Percentiles rank a stretch among this genome's conserved stretches.
phyloP scores from a whole-genome alignment of 306 rosid genomes.

The Cicer arietinum region DNA sequence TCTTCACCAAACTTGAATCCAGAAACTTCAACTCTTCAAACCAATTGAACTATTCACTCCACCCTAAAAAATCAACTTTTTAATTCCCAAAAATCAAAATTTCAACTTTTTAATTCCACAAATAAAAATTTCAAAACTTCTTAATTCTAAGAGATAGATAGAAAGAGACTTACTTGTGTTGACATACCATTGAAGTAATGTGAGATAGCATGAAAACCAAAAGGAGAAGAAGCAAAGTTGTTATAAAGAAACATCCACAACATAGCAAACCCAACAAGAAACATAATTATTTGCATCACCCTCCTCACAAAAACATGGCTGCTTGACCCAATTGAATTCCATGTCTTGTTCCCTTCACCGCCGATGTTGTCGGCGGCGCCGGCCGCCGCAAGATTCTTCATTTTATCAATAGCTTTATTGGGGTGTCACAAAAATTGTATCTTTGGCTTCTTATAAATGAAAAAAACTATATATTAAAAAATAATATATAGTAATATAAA shows the following conservation, averaged over 20 bases:
- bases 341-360: constrained; percentile 1
- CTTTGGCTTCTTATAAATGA: constrained; percentile 1
- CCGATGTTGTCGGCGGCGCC: constrained; percentile 1
- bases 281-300: not conserved
- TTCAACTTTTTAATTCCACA: not conserved
- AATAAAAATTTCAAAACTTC: not conserved
- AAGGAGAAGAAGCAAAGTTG: constrained; percentile 46
- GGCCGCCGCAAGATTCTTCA: constrained; percentile 43
- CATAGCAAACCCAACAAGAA: constrained; percentile 48
- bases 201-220: constrained; percentile 46
- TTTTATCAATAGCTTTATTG: constrained; percentile 19
- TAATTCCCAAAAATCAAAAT: not conserved
- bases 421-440: constrained; percentile 4
- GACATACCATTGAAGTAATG: constrained; percentile 38
- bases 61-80: too few species aligned
- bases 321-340: constrained; percentile 39
- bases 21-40: too few species aligned
- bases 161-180: constrained; percentile 26
- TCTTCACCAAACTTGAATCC: too few species aligned
- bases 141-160: not conserved
- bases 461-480: not conserved
- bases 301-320: constrained; percentile 30
- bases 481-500: not conserved
- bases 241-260: constrained; percentile 45
- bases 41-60: too few species aligned